Base-by-base conservation (phyloP, 106 monocot species). In the Dactylorhiza incarnata region DNA sequence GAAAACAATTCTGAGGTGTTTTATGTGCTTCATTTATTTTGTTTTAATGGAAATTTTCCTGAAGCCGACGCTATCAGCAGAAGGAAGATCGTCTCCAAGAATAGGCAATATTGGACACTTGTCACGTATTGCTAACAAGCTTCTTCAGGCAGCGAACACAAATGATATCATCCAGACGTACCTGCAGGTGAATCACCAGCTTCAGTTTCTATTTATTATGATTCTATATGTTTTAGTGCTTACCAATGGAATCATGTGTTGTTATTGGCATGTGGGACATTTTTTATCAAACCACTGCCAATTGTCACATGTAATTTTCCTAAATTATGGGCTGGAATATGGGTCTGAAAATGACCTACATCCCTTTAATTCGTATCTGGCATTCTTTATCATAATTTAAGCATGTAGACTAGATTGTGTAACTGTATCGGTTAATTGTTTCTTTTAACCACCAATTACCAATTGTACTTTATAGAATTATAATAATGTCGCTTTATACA, bases 91-190 rank as follows among this genome's bases (percentile, higher is more conserved):
- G 67, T 85, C 95, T 53, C 89, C 87, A 46, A 89, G 84, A 71
- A 80, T 91, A 48, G 95, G 95, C 75, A 96, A 93, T 79, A 75
- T 88, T 75, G 95, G 95, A 3, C 95, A 96, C 81, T 84, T 90
- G 79, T 89, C 93, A 22, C 86, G 84, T 11, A 81, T 96, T 65
- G 90, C 90, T 72, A 96, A 96, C 85, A 96, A 96, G 75, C 85
- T 96, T 71, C 74, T 85, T 77, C 85, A 93, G 65, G 78, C 87
- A 74, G 86, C 81, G 9, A 90, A 82, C 75, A 87, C 48, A 51
- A 87, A 74, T 78, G 78, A 52, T 62, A 76, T 77, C 24, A 84
- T 93, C 50, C 93, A 87, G 80, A 75, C 87, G 44, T 85, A 91
- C 78, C 82, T 96, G 75, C 95, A 96, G 95, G 95, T 96, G 10